Evolutionary conservation across 345 rosid genomes (phyloP).

Genomic region (Diplotaxis tenuifolia): DNA sequence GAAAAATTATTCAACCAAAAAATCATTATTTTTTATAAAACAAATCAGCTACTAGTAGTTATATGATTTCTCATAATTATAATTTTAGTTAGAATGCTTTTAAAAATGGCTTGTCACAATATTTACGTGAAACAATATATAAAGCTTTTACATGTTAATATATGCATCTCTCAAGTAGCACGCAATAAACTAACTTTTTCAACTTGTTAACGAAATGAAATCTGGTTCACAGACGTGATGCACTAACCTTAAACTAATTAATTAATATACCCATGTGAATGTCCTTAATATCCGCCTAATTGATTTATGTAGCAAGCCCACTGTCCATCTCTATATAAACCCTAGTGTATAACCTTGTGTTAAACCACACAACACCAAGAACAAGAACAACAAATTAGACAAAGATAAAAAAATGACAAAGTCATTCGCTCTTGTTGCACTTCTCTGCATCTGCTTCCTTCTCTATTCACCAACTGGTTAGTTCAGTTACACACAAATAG

Average conservation of each 20-base stretch:
- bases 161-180: no score
- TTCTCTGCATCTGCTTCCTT: slow-evolving; percentile 5
- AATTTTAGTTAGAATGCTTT: no score
- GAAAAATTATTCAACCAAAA: no score
- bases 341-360: background rate
- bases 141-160: no score
- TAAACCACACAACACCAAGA: background rate
- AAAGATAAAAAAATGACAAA: background rate
- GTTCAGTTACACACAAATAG: background rate
- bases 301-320: background rate
- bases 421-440: background rate
- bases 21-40: no score
- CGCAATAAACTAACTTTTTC: background rate
- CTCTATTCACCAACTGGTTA: background rate
- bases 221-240: background rate
- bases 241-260: background rate
- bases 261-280: background rate
- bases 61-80: no score
- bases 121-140: no score
- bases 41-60: no score
- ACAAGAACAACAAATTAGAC: background rate
- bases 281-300: background rate
- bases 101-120: no score
- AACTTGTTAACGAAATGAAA: background rate
- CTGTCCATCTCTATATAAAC: slow-evolving; percentile 7